Evolutionary conservation across 345 rosid genomes (phyloP).

Genomic region (Rhodamnia argentea): DNA sequence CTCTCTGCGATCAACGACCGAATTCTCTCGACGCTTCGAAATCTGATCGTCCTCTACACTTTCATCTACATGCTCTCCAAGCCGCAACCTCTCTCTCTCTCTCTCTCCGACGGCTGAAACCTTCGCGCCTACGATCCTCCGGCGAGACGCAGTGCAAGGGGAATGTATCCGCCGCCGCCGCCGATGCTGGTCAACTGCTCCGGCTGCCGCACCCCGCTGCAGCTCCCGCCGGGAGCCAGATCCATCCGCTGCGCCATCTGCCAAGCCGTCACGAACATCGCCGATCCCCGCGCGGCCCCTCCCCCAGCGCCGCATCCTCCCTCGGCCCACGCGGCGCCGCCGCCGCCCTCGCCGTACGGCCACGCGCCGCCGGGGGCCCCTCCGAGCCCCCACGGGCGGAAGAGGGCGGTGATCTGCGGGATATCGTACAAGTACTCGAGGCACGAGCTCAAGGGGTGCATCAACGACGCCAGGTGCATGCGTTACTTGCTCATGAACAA

Average conservation of each 20-base stretch:
- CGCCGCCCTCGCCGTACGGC: conserved; percentile 29
- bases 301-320: conserved; percentile 11
- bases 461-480: conserved; percentile 92
- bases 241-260: conserved; percentile 82
- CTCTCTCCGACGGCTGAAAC: background rate
- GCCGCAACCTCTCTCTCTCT: background rate
- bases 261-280: conserved; percentile 58
- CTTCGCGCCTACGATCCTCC: background rate
- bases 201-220: conserved; percentile 65
- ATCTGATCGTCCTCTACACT: too few species aligned
- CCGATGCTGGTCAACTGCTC: conserved; percentile 68
- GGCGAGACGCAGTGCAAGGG: background rate
- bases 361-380: conserved; percentile 49
- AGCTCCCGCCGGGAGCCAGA: conserved; percentile 65
- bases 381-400: conserved; percentile 57
- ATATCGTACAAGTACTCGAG: conserved; percentile 68
- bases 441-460: conserved; percentile 85
- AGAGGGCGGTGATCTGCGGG: conserved; percentile 78
- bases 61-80: too few species aligned
- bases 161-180: conserved; percentile 26
- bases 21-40: too few species aligned
- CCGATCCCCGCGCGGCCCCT: conserved; percentile 54
- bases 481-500: conserved; percentile 65
- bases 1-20: too few species aligned
- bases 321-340: conserved; percentile 10